These are phyloP conservation scores for Entophlyctis luteolus DNA, from an alignment of 192 early-diverging fungal species.

Conservation along the genomic window DNA sequence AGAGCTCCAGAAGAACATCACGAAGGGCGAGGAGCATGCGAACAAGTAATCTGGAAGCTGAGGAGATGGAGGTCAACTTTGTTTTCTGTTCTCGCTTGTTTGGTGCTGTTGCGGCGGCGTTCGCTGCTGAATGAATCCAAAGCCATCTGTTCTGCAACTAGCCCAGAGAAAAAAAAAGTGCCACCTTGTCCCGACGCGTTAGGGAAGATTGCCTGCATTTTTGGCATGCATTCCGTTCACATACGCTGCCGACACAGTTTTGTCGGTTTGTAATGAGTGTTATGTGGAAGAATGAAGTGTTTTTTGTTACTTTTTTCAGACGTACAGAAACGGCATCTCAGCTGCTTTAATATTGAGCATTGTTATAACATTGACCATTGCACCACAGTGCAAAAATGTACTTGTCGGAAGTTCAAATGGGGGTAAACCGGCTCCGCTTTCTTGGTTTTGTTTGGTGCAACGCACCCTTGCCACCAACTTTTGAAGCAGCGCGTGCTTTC, in stretches of 20 bases:
- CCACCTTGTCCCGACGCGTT: neutral
- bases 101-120: neutral
- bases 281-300: neutral
- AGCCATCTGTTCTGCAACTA: too few species aligned
- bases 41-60: conserved; percentile 33
- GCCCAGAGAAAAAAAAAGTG: neutral
- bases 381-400: too few species aligned
- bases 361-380: too few species aligned
- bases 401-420: too few species aligned
- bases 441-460: neutral
- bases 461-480: neutral
- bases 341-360: too few species aligned
- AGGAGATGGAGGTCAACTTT: neutral
- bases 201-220: neutral
- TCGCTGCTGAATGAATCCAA: neutral
- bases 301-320: neutral
- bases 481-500: neutral
- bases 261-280: too few species aligned
- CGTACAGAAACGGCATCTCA: too few species aligned
- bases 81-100: neutral
- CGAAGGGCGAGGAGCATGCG: conserved; percentile 82
- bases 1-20: conserved; percentile 85
- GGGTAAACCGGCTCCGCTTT: neutral
- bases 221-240: neutral
- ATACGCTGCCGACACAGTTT: neutral